These are phyloP conservation scores for Amaranthus cruentus DNA, from an alignment of 148 eudicot genomes.

Conservation along the genomic window DNA sequence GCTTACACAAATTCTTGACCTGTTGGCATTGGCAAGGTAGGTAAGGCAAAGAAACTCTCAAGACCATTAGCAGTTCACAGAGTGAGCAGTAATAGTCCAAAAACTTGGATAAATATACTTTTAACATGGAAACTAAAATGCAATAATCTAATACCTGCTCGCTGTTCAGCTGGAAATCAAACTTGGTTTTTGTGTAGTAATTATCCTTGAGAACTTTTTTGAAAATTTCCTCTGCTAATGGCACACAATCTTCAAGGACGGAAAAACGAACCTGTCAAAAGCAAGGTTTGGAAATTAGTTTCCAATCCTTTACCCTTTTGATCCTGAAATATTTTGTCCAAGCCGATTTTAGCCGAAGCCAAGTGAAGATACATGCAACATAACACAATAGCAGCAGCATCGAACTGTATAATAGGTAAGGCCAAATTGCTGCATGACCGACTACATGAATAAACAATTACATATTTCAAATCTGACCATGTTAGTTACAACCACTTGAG, in stretches of 20 bases:
- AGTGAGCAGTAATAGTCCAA: neutral
- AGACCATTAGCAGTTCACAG: neutral
- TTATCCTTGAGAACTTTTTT: slow-evolving; percentile 66
- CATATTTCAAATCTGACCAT: too few relatives aligned
- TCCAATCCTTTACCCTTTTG: neutral
- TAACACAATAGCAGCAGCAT: too few relatives aligned
- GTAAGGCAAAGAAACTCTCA: neutral
- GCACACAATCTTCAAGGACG: slow-evolving; percentile 65
- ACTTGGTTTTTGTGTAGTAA: slow-evolving; percentile 70
- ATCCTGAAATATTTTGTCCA: neutral
- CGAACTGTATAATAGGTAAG: too few relatives aligned
- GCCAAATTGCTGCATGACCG: too few relatives aligned
- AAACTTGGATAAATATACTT: neutral
- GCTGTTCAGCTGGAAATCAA: slow-evolving; percentile 57
- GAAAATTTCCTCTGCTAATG: slow-evolving; percentile 81
- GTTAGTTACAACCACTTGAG: too few relatives aligned
- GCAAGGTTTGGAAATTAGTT: slow-evolving; percentile 6
- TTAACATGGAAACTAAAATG: neutral
- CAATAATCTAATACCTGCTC: slow-evolving; percentile 49
- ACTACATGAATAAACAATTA: too few relatives aligned
- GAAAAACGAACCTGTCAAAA: slow-evolving; percentile 74
- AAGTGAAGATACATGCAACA: neutral
- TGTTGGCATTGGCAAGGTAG: slow-evolving; percentile 20
- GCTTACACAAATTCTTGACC: slow-evolving; percentile 76
- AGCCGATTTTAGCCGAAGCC: neutral